Evolutionary conservation across 2,329 filamentous ascomycete species (phyloP).

Genomic region (Cladosporium sp.): DNA sequence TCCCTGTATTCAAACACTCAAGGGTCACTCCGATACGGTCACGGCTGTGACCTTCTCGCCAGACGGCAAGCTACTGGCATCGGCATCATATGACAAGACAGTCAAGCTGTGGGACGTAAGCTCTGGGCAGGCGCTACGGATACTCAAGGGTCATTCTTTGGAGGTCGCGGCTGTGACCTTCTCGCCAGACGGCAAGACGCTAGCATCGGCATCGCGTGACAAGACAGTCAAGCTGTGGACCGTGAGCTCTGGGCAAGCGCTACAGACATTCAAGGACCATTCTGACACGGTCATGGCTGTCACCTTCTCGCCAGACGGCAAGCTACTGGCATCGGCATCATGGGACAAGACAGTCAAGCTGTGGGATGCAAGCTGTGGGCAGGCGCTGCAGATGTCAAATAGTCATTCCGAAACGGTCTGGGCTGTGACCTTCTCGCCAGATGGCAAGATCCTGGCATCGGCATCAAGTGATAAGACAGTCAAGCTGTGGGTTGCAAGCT

Average conservation of each 20-base stretch:
- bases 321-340: constrained; percentile 6
- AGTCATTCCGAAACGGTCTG: constrained; percentile 21
- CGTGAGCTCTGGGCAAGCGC: neutral
- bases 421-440: constrained; percentile 26
- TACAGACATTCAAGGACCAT: neutral
- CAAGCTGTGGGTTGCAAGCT: constrained; percentile 24
- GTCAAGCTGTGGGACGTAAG: constrained; percentile 5
- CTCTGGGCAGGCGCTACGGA: neutral
- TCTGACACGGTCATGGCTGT: neutral
- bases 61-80: neutral
- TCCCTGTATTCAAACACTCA: neutral
- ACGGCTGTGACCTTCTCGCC: neutral
- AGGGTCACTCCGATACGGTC: constrained; percentile 4
- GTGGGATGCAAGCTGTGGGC: neutral
- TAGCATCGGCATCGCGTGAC: neutral
- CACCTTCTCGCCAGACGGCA: constrained; percentile 9
- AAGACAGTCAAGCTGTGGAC: neutral
- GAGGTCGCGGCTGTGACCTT: neutral
- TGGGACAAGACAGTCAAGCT: neutral
- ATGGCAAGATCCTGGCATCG: constrained; percentile 24
- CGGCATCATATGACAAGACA: constrained; percentile 2
- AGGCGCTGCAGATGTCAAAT: constrained; percentile 14
- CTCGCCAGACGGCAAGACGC: neutral
- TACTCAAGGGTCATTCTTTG: constrained; percentile 42
- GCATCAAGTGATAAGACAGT: constrained; percentile 24